Conservation (phyloP, 2,329 filamentous ascomycete species). For the Neurospora sp. region DNA sequence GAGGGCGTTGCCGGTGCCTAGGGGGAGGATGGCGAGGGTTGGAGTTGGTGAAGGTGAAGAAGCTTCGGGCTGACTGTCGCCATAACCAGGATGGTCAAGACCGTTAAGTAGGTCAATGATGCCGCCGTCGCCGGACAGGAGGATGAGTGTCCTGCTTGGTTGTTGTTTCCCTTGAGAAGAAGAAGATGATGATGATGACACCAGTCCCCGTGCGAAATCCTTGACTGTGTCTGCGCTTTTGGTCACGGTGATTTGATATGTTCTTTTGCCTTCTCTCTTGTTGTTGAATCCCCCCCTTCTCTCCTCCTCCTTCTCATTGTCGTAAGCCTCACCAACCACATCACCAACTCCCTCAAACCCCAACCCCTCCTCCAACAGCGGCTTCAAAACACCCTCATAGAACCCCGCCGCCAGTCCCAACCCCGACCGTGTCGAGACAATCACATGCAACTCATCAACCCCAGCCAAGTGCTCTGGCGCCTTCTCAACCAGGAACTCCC, state of each 20-base stretch:
- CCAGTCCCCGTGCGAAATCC: conserved; percentile 43
- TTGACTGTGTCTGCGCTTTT: conserved; percentile 52
- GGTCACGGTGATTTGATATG: conserved; percentile 52
- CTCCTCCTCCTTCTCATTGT: background rate
- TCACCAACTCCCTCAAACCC: background rate
- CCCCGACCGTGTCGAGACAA: conserved; percentile 61
- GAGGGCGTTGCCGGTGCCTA: conserved; percentile 57
- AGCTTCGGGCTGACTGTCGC: background rate
- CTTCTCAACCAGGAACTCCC: conserved; percentile 25
- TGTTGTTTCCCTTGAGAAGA: conserved; percentile 2
- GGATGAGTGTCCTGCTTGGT: conserved; percentile 52
- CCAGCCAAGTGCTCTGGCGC: conserved; percentile 26
- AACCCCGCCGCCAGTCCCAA: conserved; percentile 45
- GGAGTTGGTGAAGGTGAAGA: conserved; percentile 22
- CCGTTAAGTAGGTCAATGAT: conserved; percentile 74
- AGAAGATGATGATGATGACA: conserved; percentile 22
- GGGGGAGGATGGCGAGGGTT: conserved; percentile 44
- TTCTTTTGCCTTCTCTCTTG: background rate
- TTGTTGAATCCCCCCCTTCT: background rate
- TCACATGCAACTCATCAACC: conserved; percentile 38
- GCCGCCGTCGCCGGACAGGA: conserved; percentile 84
- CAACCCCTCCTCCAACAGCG: conserved; percentile 35
- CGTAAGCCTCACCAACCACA: background rate
- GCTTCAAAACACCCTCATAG: conserved; percentile 45
- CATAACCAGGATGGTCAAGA: conserved; percentile 20